Evolutionary conservation across 1,139 yeast species (phyloP).

Genomic region (Taphrina populina): DNA sequence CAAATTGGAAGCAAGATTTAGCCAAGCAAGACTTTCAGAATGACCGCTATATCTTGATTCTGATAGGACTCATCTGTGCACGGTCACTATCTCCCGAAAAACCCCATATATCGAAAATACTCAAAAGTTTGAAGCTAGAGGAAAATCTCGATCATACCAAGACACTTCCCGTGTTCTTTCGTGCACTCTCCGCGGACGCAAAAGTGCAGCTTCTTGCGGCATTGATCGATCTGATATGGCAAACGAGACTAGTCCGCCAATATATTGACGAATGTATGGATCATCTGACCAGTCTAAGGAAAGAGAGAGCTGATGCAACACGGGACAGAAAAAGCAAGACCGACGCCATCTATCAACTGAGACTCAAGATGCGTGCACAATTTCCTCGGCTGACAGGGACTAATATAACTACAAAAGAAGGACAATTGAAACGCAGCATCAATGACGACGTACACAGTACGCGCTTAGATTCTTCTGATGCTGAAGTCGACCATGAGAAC

Average conservation of each 20-base stretch:
- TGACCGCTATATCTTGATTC: slow-evolving; percentile 79
- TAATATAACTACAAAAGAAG: slow-evolving; percentile 13
- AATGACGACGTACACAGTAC: background rate
- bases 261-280: slow-evolving; percentile 71
- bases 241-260: slow-evolving; percentile 59
- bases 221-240: slow-evolving; percentile 58
- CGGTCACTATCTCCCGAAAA: slow-evolving; percentile 38
- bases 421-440: background rate
- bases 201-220: slow-evolving; percentile 58
- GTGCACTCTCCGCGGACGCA: slow-evolving; percentile 51
- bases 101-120: no score
- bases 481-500: slow-evolving; percentile 34
- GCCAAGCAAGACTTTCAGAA: slow-evolving; percentile 72
- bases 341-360: slow-evolving; percentile 18
- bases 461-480: slow-evolving; percentile 42
- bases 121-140: slow-evolving; percentile 52
- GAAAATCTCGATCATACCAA: slow-evolving; percentile 57
- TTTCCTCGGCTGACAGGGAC: slow-evolving; percentile 12
- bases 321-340: slow-evolving; percentile 55
- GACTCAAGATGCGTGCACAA: slow-evolving; percentile 19
- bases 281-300: slow-evolving; percentile 59
- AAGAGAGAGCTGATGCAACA: slow-evolving; percentile 66
- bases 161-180: slow-evolving; percentile 56
- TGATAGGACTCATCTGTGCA: slow-evolving; percentile 64
- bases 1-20: slow-evolving; percentile 70